Percentiles rank a stretch among this genome's conserved stretches.
Conservation (phyloP, 768 basidiomycete species). For the Termitomyces sp. region DNA sequence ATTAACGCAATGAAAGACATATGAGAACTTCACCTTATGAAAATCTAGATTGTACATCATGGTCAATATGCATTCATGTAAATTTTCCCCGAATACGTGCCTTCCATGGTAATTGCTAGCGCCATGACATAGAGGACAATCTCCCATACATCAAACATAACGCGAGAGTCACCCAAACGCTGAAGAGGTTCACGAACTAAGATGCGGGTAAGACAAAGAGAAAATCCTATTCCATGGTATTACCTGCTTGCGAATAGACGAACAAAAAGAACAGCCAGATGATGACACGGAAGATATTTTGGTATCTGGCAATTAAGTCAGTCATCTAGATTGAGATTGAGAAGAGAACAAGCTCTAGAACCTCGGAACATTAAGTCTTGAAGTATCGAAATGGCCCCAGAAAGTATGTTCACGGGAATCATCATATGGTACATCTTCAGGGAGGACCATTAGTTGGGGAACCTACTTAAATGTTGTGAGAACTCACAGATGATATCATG, state of each 20-base stretch:
- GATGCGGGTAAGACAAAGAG: slow-evolving; percentile 4
- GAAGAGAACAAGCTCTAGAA: slow-evolving; percentile 18
- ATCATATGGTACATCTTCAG: slow-evolving; percentile 64
- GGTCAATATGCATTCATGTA: background rate
- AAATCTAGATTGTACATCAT: slow-evolving; percentile 35
- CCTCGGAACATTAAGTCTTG: slow-evolving; percentile 80
- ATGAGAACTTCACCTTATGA: slow-evolving; percentile 41
- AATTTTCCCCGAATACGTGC: slow-evolving; percentile 34
- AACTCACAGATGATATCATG: slow-evolving; percentile 75
- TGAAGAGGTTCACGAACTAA: slow-evolving; percentile 78
- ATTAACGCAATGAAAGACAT: background rate
- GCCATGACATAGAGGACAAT: slow-evolving; percentile 74
- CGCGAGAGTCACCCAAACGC: slow-evolving; percentile 51
- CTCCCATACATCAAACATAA: slow-evolving; percentile 77
- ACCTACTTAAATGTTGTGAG: background rate
- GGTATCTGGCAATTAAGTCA: slow-evolving; percentile 51
- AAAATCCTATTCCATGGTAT: slow-evolving; percentile 11
- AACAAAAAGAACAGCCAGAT: slow-evolving; percentile 79
- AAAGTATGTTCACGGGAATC: slow-evolving; percentile 51
- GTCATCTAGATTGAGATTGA: background rate
- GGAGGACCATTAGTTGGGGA: background rate
- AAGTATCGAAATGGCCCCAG: slow-evolving; percentile 72
- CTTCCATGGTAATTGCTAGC: slow-evolving; percentile 76
- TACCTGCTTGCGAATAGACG: slow-evolving; percentile 83
- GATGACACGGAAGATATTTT: slow-evolving; percentile 75